Base-by-base conservation (phyloP, 305 asterid genomes). In the Fraxinus velutina region DNA sequence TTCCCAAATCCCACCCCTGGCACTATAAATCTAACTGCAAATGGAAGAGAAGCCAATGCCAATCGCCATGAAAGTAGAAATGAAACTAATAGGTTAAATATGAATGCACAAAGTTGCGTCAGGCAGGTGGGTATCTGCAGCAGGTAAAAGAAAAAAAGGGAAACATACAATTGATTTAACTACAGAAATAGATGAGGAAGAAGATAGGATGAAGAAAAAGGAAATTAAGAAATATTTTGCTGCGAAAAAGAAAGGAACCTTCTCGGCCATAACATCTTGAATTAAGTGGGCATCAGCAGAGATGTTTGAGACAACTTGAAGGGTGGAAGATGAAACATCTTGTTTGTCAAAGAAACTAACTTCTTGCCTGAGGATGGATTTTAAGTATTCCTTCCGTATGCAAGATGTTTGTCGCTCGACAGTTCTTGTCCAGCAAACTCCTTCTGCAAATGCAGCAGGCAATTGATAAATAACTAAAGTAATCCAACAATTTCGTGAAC, bases 351-450 rank as follows among this genome's bases (percentile, higher is more conserved):
- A 90, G 81, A 87, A 90, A 21, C 90, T 90, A 0, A 90, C 91
- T 73, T 92, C 93, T 86, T 89, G 94, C 78, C 90, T 80, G 29
- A 90, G 90, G 79, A 88, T 92, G 13, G 97, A 86, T 81, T 87
- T 85, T 74, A 92, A 70, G 66, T 90, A 90, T 37, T 84, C 87
- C 70, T 76, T 74, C 47, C 91, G 85, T 55, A 89, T 85, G 79
- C 92, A 76, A 13, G 92, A 90, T 83, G 97, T 88, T 79, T 89
- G 92, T 81, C 97, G 86, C 85, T 89, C 97, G 4, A 93, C 92
- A 22, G 93, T 88, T 84, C 92, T 88, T 75, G 96, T 90, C 96
- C 96, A 89, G 81, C 93, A 86, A 66, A 90, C 57, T 77, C 92
- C 94, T 78, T 89, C 92, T 90, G 89, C 75, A 83, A 57, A 76